Base-by-base conservation (phyloP, 1,139 yeast species). In the Pichia sp. region DNA sequence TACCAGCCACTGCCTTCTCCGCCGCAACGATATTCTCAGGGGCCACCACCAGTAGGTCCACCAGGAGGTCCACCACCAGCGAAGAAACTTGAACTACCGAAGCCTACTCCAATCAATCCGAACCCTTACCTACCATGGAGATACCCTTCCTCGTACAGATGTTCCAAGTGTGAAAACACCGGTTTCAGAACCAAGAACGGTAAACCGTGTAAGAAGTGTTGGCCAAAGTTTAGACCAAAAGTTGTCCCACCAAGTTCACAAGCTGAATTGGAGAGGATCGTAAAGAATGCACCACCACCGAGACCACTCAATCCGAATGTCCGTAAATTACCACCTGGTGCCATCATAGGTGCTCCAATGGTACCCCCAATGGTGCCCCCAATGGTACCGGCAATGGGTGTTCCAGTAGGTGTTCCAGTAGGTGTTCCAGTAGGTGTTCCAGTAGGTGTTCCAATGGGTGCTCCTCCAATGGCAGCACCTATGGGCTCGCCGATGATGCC, bases 151-250 rank as follows among this genome's bases (percentile, higher is more conserved):
- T 60, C 76, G 2, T 80, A 67, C 56, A 64, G 67, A 48, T 86
- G 96, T 55, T 62, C 66, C 7, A 81, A 80, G 53, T 86, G 96
- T 63, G 64, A 71, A 43, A 86, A 86, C 55, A 82, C 93, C 0
- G 95, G 95, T 0, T 64, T 66, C 52, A 83, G 83, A 60, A 42
- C 62, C 20, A 79, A 76, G 53, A 79, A 77, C 52, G 86, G 88
- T 2, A 66, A 66, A 35, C 64, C 78, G 4, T 86, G 96, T 58
- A 73, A 76, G 54, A 72, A 71, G 43, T 86, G 96, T 60, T 85
- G 86, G 79, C 74, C 69, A 24, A 52, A 60, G 42, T 86, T 81
- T 59, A 79, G 79, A 3, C 77, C 74, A 3, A 55, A 69, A 34
- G 66, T 48, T 18, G 26, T 22, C 1, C 48, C 50, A 17, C 51